phyloP scores from a whole-genome alignment of 345 rosid genomes.

The Murraya paniculata region DNA sequence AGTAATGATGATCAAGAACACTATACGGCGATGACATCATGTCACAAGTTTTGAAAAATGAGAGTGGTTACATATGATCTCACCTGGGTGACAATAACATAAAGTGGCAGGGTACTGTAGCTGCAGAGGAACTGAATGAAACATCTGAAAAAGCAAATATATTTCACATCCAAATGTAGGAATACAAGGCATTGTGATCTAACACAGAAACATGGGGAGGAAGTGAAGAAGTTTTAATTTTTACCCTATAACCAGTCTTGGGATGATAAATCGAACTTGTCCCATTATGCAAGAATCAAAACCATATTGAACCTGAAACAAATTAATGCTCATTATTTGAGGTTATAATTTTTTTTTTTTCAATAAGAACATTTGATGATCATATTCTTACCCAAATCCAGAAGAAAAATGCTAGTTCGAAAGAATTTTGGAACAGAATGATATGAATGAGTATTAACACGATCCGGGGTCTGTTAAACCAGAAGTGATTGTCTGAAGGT shows the following conservation, averaged over 20 bases:
- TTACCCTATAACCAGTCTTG: slow-evolving; percentile 5
- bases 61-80: background rate
- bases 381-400: slow-evolving; percentile 13
- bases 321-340: background rate
- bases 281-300: slow-evolving; percentile 15
- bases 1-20: background rate
- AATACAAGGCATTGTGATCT: background rate
- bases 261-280: background rate
- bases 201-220: background rate
- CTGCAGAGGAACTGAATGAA: slow-evolving; percentile 16
- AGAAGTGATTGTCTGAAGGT: slow-evolving; percentile 19
- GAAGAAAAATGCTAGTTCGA: slow-evolving; percentile 14
- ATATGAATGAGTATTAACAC: slow-evolving; percentile 7
- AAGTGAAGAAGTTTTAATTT: background rate
- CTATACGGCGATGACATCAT: too few species aligned
- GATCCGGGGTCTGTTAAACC: slow-evolving; percentile 3
- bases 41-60: too few species aligned
- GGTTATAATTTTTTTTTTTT: too few species aligned
- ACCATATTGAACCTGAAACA: slow-evolving; percentile 8
- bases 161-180: background rate
- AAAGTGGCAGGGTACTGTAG: slow-evolving; percentile 15
- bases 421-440: slow-evolving; percentile 14
- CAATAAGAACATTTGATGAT: background rate
- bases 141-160: background rate
- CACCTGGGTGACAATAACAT: slow-evolving; percentile 11